Evolutionary conservation across 1,284 basidiomycete genomes (phyloP).

Genomic region (Austropuccinia psidii): DNA sequence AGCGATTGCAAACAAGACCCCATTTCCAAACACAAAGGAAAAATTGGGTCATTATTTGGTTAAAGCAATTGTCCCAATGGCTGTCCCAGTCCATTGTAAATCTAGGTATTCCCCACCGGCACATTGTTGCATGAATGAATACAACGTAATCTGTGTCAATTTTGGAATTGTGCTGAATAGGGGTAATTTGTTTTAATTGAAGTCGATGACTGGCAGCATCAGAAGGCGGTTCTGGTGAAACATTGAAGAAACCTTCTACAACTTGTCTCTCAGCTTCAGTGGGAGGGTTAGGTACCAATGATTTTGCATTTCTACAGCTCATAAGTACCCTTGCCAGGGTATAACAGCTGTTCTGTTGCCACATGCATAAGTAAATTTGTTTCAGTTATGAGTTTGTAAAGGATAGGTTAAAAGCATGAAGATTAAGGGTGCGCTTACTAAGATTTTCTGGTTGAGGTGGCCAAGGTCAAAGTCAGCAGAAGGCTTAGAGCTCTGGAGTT

Average conservation of each 20-base stretch:
- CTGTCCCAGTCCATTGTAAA: conserved; percentile 33
- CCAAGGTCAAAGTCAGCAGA: too few species aligned
- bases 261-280: not conserved
- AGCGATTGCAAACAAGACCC: not conserved
- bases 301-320: not conserved
- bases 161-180: not conserved
- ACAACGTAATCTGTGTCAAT: conserved; percentile 26
- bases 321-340: conserved; percentile 8
- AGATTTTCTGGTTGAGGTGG: too few species aligned
- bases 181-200: not conserved
- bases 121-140: conserved; percentile 27
- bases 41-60: conserved; percentile 30
- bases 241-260: conserved; percentile 6
- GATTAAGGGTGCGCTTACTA: too few species aligned
- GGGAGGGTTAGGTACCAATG: conserved; percentile 6
- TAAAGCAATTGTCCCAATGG: conserved; percentile 5
- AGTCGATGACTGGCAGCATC: conserved; percentile 2
- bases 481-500: too few species aligned
- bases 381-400: too few species aligned
- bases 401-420: too few species aligned
- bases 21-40: conserved; percentile 31
- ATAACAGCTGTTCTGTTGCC: conserved; percentile 29
- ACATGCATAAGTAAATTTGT: too few species aligned
- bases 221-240: not conserved
- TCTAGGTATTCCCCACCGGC: conserved; percentile 10